phyloP scores from a whole-genome alignment of 345 rosid species.

The Citrus inodora region DNA sequence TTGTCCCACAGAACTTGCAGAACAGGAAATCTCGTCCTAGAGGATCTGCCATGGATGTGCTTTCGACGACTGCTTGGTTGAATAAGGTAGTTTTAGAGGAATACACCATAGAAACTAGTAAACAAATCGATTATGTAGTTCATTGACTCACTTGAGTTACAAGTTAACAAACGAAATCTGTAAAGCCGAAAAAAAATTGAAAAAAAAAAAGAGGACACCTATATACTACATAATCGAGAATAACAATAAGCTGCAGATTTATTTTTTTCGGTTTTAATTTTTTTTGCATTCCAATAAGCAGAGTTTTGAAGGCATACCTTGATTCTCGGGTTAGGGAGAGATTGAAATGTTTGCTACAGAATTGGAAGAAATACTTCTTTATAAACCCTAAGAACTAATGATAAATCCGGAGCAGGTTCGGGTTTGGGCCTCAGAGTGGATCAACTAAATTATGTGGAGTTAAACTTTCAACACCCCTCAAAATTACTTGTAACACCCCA shows the following conservation, averaged over 20 bases:
- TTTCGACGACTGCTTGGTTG: background rate
- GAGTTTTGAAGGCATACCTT: background rate
- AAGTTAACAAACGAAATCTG: background rate
- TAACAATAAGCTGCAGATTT: background rate
- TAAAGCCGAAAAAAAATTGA: background rate
- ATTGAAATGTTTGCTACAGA: no score
- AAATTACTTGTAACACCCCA: background rate
- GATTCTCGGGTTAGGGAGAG: background rate
- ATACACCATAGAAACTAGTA: background rate
- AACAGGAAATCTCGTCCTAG: constrained; percentile 45
- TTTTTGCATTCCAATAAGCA: background rate
- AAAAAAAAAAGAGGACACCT: background rate
- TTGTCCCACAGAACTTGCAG: constrained; percentile 53
- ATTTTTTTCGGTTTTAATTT: background rate
- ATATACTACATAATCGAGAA: background rate
- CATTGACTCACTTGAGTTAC: background rate
- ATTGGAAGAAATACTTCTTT: background rate
- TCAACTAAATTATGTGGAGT: no score
- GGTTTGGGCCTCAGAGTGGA: background rate
- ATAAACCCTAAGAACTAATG: background rate
- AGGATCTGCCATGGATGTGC: constrained; percentile 27
- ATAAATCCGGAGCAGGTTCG: background rate
- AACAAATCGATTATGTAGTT: background rate
- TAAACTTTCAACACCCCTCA: no score
- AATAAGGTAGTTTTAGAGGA: background rate